A percentile compares a stretch with the other conserved stretches of the same genome.
Conservation (phyloP, 116 monocot species). For the Dioscorea cayenensis region DNA sequence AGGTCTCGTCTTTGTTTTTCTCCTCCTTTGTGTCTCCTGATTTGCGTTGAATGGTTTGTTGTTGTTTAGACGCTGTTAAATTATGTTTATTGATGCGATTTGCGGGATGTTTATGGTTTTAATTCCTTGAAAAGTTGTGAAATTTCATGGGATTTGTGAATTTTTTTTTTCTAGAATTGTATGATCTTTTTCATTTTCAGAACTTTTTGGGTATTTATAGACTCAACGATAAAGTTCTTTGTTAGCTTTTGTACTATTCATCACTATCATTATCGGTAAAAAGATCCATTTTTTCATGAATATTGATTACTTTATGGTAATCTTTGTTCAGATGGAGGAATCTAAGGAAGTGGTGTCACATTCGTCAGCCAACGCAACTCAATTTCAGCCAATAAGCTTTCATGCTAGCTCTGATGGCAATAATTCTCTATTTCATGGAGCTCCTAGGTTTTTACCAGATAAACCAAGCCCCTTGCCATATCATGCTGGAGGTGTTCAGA, state of each 20-base stretch:
- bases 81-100: too few species aligned
- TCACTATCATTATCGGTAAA: not conserved
- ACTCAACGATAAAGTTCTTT: not conserved
- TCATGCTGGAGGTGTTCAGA: conserved; percentile 41
- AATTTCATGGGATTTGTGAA: too few species aligned
- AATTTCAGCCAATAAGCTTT: conserved; percentile 13
- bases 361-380: conserved; percentile 25
- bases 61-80: too few species aligned
- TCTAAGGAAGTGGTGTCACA: conserved; percentile 25
- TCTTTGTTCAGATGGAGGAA: conserved; percentile 52
- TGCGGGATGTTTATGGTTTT: too few species aligned
- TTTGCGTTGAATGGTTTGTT: not conserved
- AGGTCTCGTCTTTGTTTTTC: conserved; percentile 34
- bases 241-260: not conserved
- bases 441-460: conserved; percentile 31
- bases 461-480: conserved; percentile 24
- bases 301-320: not conserved
- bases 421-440: conserved; percentile 21
- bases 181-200: not conserved
- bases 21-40: not conserved
- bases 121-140: too few species aligned
- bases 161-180: too few species aligned
- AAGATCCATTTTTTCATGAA: not conserved
- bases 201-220: not conserved
- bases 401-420: conserved; percentile 18